phyloP scores from a whole-genome alignment of 1,139 yeast genomes.

The Pichia sp. region DNA sequence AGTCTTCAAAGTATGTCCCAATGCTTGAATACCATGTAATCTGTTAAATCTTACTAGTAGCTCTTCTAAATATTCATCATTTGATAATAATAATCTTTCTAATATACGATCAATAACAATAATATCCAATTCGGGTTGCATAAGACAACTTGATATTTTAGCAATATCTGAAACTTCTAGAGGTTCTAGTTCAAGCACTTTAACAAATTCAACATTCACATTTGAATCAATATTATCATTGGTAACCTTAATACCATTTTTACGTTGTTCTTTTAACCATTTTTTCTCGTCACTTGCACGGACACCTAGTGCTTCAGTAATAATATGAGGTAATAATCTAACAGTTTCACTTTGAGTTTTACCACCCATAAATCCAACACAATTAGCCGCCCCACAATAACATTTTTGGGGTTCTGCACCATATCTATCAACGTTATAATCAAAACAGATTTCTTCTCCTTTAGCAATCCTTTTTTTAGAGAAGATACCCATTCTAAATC shows the following conservation, averaged over 20 bases:
- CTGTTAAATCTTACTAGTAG: slow-evolving; percentile 59
- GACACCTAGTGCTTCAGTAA: slow-evolving; percentile 83
- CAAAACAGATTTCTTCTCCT: slow-evolving; percentile 93
- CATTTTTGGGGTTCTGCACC: slow-evolving; percentile 95
- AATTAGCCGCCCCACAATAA: slow-evolving; percentile 88
- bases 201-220: slow-evolving; percentile 61
- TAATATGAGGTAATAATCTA: slow-evolving; percentile 70
- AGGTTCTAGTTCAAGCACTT: slow-evolving; percentile 48
- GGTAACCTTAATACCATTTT: slow-evolving; percentile 38
- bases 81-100: slow-evolving; percentile 44
- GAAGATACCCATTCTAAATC: slow-evolving; percentile 90
- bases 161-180: slow-evolving; percentile 59
- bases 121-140: slow-evolving; percentile 66
- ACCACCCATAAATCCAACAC: slow-evolving; percentile 92
- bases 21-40: slow-evolving; percentile 82
- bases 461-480: slow-evolving; percentile 64
- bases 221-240: slow-evolving; percentile 52
- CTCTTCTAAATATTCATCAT: slow-evolving; percentile 47
- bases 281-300: slow-evolving; percentile 55
- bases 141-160: slow-evolving; percentile 72
- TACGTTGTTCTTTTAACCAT: slow-evolving; percentile 59
- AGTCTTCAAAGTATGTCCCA: slow-evolving; percentile 53
- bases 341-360: slow-evolving; percentile 94
- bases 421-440: slow-evolving; percentile 92
- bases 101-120: slow-evolving; percentile 61